Evolutionary conservation across 1,139 yeast genomes (phyloP).

Genomic region (Eremothecium gossypii): DNA sequence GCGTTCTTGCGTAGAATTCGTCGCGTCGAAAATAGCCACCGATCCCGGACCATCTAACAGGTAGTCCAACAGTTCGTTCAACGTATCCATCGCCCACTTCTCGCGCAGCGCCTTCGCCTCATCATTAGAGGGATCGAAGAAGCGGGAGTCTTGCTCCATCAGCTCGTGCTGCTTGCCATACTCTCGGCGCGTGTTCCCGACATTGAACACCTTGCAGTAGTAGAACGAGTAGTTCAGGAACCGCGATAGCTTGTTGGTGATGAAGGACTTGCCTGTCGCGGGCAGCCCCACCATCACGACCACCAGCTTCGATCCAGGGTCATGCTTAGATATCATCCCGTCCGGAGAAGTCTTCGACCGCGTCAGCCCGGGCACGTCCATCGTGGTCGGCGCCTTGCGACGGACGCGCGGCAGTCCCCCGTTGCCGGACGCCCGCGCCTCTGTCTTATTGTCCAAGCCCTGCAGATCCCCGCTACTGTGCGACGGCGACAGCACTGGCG

Average conservation of each 20-base stretch:
- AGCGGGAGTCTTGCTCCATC: conserved; percentile 59
- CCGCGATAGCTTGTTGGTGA: conserved; percentile 80
- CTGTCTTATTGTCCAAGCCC: conserved; percentile 9
- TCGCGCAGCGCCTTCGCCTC: conserved; percentile 64
- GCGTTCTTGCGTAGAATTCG: conserved; percentile 75
- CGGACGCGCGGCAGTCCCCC: conserved; percentile 12
- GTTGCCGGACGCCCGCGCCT: background rate
- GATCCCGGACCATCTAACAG: conserved; percentile 74
- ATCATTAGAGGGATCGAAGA: conserved; percentile 74
- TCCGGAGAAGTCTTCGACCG: conserved; percentile 76
- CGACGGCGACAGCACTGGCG: conserved; percentile 27
- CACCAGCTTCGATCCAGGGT: conserved; percentile 70
- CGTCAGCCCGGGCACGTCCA: conserved; percentile 90
- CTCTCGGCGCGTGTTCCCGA: conserved; percentile 83
- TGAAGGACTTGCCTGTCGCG: conserved; percentile 86
- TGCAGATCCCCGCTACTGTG: conserved; percentile 2
- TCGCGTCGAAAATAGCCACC: conserved; percentile 93
- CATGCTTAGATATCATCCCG: conserved; percentile 64
- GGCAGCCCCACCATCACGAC: conserved; percentile 94
- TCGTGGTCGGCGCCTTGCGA: conserved; percentile 53
- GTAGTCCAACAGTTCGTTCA: conserved; percentile 75
- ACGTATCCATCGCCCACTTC: conserved; percentile 93
- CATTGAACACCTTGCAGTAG: conserved; percentile 82
- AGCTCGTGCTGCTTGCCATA: conserved; percentile 37
- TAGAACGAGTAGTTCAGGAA: conserved; percentile 90